Evolutionary conservation across 495 filamentous ascomycete species (phyloP).

Genomic region (Clavariopsis aquatica): DNA sequence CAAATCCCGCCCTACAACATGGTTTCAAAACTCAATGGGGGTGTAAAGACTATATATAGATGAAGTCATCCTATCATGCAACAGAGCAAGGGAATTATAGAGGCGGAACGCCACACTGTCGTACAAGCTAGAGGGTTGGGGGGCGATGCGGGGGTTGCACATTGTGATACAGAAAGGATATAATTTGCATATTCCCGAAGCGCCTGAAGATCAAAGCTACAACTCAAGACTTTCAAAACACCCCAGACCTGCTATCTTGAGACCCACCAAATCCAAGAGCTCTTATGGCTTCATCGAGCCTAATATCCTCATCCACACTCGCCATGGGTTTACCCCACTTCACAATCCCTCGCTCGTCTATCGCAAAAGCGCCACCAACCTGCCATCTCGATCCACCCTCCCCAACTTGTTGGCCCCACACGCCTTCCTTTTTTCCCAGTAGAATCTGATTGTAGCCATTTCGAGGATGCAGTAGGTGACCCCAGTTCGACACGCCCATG

Average conservation of each 20-base stretch:
- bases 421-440: constrained; percentile 27
- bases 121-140: too few species aligned
- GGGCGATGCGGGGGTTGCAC: too few species aligned
- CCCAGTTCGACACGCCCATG: constrained; percentile 33
- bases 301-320: constrained; percentile 28
- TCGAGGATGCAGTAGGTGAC: constrained; percentile 27
- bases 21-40: too few species aligned
- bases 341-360: constrained; percentile 27
- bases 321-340: constrained; percentile 31
- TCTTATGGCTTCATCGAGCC: constrained; percentile 19
- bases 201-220: neutral
- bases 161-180: neutral
- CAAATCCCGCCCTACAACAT: too few species aligned
- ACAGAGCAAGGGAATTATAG: too few species aligned
- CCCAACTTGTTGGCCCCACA: constrained; percentile 26
- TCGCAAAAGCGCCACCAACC: constrained; percentile 26
- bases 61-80: too few species aligned
- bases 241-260: constrained; percentile 10
- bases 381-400: constrained; percentile 32
- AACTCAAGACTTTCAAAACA: constrained; percentile 13
- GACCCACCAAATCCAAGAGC: constrained; percentile 22
- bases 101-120: too few species aligned
- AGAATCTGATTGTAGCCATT: constrained; percentile 29
- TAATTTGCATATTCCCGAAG: neutral
- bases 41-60: too few species aligned